A percentile compares a stretch with the other conserved stretches of the same genome.
These are phyloP conservation scores for Colletotrichum eremochloae DNA, from an alignment of 2,329 filamentous ascomycete species.

Conservation along the genomic window DNA sequence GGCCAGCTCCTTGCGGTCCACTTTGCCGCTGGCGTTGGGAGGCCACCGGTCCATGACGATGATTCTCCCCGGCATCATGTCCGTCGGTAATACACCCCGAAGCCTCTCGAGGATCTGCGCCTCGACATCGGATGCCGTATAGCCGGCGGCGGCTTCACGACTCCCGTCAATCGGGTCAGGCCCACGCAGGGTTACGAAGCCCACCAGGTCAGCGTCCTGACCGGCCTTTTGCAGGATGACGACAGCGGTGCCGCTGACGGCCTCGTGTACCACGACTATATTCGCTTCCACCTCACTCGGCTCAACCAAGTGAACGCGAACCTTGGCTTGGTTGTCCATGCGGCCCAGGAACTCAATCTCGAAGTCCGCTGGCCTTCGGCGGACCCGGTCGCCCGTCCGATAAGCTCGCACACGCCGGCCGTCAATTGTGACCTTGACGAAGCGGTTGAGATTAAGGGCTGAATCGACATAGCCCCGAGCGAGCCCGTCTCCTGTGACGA, in stretches of 20 bases:
- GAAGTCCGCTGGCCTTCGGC: constrained; percentile 37
- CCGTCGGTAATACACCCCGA: too few relatives aligned
- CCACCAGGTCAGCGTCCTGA: background rate
- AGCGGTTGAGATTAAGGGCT: constrained; percentile 31
- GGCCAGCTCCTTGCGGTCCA: constrained; percentile 41
- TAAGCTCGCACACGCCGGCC: constrained; percentile 42
- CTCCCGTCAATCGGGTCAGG: too few relatives aligned
- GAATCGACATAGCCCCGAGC: constrained; percentile 45
- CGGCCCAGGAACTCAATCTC: constrained; percentile 48
- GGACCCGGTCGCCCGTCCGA: constrained; percentile 46
- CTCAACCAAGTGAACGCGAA: constrained; percentile 50
- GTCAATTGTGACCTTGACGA: constrained; percentile 39
- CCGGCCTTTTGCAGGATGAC: constrained; percentile 23
- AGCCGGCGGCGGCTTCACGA: too few relatives aligned
- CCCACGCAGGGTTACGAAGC: too few relatives aligned
- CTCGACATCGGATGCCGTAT: background rate
- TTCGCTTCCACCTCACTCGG: constrained; percentile 46
- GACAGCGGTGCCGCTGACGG: constrained; percentile 43
- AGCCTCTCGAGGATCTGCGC: constrained; percentile 25
- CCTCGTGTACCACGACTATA: constrained; percentile 23
- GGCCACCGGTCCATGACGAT: constrained; percentile 41
- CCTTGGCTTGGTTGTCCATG: constrained; percentile 49
- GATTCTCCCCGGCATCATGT: background rate
- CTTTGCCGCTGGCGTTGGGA: constrained; percentile 46
- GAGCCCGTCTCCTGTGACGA: constrained; percentile 37